A percentile compares a stretch with the other conserved stretches of the same genome.
phyloP scores from a whole-genome alignment of 164 flowering plant species.

The Warburgia ugandensis region DNA sequence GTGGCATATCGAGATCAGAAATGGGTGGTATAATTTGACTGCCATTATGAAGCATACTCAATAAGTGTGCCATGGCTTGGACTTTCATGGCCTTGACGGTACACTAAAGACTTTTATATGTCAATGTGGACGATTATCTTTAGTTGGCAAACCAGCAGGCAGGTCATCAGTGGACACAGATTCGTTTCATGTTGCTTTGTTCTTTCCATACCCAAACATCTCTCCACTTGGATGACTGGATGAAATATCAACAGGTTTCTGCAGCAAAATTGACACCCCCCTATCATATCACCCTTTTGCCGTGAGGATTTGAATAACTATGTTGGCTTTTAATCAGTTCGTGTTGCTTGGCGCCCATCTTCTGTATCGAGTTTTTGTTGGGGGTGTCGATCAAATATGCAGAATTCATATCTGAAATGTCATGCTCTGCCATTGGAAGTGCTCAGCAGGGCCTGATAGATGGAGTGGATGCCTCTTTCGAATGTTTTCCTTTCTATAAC shows the following conservation, averaged over 20 bases:
- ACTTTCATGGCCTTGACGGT: constrained; percentile 12
- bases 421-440: too few relatives aligned
- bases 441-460: too few relatives aligned
- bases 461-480: constrained; percentile 11
- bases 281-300: constrained; percentile 4
- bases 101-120: constrained; percentile 28
- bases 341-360: constrained; percentile 16
- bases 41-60: constrained; percentile 9
- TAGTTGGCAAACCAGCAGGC: neutral
- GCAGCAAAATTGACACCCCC: constrained; percentile 4
- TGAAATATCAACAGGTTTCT: constrained; percentile 7
- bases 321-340: constrained; percentile 13
- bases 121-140: constrained; percentile 41
- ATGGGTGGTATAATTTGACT: constrained; percentile 9
- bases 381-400: too few relatives aligned
- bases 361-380: constrained; percentile 8
- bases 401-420: too few relatives aligned
- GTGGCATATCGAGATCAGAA: neutral
- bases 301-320: constrained; percentile 7
- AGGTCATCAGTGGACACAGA: constrained; percentile 2
- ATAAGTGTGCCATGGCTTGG: constrained; percentile 7
- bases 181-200: constrained; percentile 3
- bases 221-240: too few relatives aligned
- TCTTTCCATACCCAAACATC: constrained; percentile 3
- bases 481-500: constrained; percentile 12